Evolutionary conservation across 2,329 filamentous ascomycete species (phyloP), one percentile per base, ranked within the genome.

Genomic region (Pleoardoris graminearum): DNA sequence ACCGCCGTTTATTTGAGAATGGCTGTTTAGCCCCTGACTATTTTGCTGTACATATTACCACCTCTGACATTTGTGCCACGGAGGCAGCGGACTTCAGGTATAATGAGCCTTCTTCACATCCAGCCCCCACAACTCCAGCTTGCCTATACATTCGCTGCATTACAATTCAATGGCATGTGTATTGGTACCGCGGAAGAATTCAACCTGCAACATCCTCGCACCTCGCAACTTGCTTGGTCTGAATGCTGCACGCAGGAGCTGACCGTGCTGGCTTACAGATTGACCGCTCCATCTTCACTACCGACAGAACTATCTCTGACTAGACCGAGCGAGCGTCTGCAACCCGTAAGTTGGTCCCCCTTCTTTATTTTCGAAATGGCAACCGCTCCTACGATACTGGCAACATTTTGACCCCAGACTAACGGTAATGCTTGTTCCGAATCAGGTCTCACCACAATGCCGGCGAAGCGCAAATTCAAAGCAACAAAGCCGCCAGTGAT

Each of bases 401-500:
- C 25, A 43, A 35, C 42, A 33, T 51, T 30, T 48, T 46, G 54
- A 32, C 55, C 53, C 59, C 51, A 51, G 42, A 60, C 61, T 63
- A 63, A 66, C 44, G 44, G 53, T 10, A 30, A 50, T 54, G 50
- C 54, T 50, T 54, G 51, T 50, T 50, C 22, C 41, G 32, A 50
- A 25, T 32, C 52, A 49, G 46, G 50, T 50, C 49, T 51, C 48
- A 39, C 44, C 56, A 66, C 61, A 56, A 72, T 71, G 69, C 64
- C 68, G 45, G 65, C 69, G 37, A 71, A 68, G 58, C 67, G 68
- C 51, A 72, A 66, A 58, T 57, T 50, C 38, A 68, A 63, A 55
- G 58, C 57, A 29, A 50, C 53, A 49, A 67, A 67, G 53, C 45
- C 57, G 48, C 32, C 41, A 16, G 44, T 57, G 38, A 39, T 51